phyloP scores from a whole-genome alignment of 768 basidiomycete genomes.

The Hericium alpestre region DNA sequence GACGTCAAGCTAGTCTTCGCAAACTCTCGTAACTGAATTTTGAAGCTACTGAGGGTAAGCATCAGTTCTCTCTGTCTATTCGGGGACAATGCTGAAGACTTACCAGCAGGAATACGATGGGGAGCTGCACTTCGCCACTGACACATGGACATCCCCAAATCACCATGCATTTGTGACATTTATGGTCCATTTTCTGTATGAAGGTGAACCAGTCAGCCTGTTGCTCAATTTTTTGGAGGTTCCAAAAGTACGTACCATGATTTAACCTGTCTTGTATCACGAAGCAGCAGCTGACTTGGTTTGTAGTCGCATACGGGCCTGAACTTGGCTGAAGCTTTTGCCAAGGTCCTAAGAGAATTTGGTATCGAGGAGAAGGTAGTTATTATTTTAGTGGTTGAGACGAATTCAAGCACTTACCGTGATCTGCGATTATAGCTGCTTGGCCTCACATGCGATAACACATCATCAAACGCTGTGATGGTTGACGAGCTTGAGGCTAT shows the following conservation, averaged over 20 bases:
- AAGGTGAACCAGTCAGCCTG: slow-evolving; percentile 19
- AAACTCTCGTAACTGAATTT: slow-evolving; percentile 13
- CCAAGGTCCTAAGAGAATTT: slow-evolving; percentile 17
- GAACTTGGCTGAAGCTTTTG: slow-evolving; percentile 18
- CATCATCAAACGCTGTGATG: slow-evolving; percentile 26
- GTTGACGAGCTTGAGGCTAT: slow-evolving; percentile 16
- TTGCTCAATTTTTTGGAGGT: slow-evolving; percentile 31
- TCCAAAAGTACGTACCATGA: slow-evolving; percentile 8
- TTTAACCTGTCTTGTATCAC: neutral
- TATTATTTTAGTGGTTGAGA: neutral
- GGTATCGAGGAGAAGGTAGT: slow-evolving; percentile 17
- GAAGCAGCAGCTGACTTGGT: neutral
- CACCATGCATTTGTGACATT: slow-evolving; percentile 23
- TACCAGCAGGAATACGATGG: slow-evolving; percentile 20
- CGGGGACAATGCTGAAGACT: neutral
- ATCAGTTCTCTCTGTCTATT: neutral
- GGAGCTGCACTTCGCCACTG: slow-evolving; percentile 22
- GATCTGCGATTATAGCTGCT: neutral
- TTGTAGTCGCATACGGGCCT: slow-evolving; percentile 20
- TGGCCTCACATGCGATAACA: slow-evolving; percentile 26
- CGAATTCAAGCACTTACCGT: slow-evolving; percentile 17
- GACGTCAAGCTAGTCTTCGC: slow-evolving; percentile 24
- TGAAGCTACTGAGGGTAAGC: slow-evolving; percentile 11
- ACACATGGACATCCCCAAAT: slow-evolving; percentile 30
- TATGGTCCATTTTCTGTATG: slow-evolving; percentile 23